Percentiles rank a stretch among this genome's conserved stretches.
These are phyloP conservation scores for Podospora anserina DNA, from an alignment of 495 filamentous ascomycete genomes.

Conservation along the genomic window DNA sequence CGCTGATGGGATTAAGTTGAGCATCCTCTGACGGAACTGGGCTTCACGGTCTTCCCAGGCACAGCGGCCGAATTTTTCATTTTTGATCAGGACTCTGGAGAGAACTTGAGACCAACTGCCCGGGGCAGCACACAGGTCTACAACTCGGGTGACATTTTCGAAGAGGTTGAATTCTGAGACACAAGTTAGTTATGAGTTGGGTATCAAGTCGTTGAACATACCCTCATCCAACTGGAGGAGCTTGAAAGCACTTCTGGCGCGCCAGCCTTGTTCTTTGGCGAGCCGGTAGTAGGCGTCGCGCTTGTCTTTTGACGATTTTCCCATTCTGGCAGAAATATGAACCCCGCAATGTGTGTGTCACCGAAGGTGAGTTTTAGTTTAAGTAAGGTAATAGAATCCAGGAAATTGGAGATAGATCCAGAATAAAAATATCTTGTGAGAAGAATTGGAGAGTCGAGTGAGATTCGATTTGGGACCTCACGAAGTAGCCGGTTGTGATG, in stretches of 20 bases:
- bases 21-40: conserved; percentile 53
- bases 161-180: conserved; percentile 83
- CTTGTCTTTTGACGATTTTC: conserved; percentile 98
- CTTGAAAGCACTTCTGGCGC: conserved; percentile 94
- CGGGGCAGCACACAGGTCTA: conserved; percentile 93
- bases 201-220: conserved; percentile 19
- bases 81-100: conserved; percentile 86
- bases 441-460: not conserved
- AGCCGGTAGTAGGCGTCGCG: conserved; percentile 96
- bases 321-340: conserved; percentile 55
- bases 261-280: conserved; percentile 98
- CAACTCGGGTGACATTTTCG: conserved; percentile 79
- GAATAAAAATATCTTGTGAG: not conserved
- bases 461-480: not conserved
- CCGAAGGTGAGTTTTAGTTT: not conserved
- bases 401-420: not conserved
- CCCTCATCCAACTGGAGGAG: conserved; percentile 89
- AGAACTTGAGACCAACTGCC: conserved; percentile 97
- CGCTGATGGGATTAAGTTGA: conserved; percentile 42
- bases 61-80: conserved; percentile 78
- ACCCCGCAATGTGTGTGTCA: conserved; percentile 3
- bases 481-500: not conserved
- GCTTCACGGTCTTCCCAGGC: conserved; percentile 81
- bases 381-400: not conserved
- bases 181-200: not conserved